Base-by-base conservation (phyloP, 768 basidiomycete genomes). In the Pluteus cervinus region DNA sequence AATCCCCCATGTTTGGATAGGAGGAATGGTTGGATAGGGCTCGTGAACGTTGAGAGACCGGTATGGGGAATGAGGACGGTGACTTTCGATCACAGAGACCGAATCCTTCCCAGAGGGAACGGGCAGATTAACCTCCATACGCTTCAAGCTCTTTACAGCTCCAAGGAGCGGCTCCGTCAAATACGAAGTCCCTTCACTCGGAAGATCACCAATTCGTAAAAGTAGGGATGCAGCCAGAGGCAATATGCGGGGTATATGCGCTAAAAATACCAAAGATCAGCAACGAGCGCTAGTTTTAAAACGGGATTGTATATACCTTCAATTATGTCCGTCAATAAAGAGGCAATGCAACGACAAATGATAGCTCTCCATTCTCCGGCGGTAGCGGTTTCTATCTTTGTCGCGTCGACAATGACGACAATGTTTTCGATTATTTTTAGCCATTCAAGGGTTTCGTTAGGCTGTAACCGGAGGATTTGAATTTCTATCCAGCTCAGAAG, bases 401-500 rank as follows among this genome's bases (percentile, higher is more conserved):
- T 42, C 1, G 58, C 39, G 40, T 84, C 71, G 2, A 64, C 64
- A 1, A 76, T 54, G 16, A 71, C 54, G 24, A 81, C 44, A 31
- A 86, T 62, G 45, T 85, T 86, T 41, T 80, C 79, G 2, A 85
- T 47, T 29, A 84, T 74, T 36, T 71, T 76, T 20, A 75, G 58
- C 81, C 83, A 88, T 4, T 72, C 75, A 9, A 80, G 49, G 7
- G 60, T 58, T 42, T 79, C 73, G 0, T 48, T 22, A 12, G 55
- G 58, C n/a, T 46, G 41, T 18, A 58, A 52, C 4, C 48, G 48
- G 14, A 60, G 44, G 7, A 86, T 50, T 48, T 88, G 85, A 60
- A 85, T 77, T 52, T 86, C 80, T 17, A 93, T 77, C 92, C 92
- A 97, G 0, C 79, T 58, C 3, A 94, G 60, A 6, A 93, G 64